These are phyloP conservation scores for Pestalotiopsis sp. DNA, from an alignment of 2,329 filamentous ascomycete genomes.

Conservation along the genomic window DNA sequence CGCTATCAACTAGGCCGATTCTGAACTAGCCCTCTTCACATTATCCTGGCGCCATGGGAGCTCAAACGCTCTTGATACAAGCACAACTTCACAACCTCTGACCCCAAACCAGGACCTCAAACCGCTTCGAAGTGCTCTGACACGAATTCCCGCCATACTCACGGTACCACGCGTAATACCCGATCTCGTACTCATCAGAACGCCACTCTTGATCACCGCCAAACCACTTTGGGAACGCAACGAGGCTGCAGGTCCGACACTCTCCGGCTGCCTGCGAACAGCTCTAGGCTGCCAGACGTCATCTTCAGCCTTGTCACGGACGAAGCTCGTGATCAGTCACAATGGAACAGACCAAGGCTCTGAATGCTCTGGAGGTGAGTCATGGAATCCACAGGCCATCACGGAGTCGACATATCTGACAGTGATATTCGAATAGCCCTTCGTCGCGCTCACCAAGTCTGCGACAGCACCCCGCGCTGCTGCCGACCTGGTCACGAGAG, in stretches of 20 bases:
- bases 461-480: conserved; percentile 83
- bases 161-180: not conserved
- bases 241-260: conserved; percentile 13
- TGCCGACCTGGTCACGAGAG: conserved; percentile 82
- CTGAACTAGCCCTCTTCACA: conserved; percentile 2
- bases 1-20: not conserved
- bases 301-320: conserved; percentile 5
- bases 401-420: not conserved
- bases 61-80: conserved; percentile 32
- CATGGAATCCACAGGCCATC: not conserved
- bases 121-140: conserved; percentile 14
- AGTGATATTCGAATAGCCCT: conserved; percentile 64
- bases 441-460: conserved; percentile 84
- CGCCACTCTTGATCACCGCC: not conserved
- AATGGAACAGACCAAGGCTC: conserved; percentile 76
- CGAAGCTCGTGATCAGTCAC: conserved; percentile 20
- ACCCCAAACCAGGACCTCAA: conserved; percentile 13
- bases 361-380: conserved; percentile 65
- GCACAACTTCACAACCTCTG: conserved; percentile 14
- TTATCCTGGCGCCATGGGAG: conserved; percentile 13
- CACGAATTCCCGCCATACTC: not conserved
- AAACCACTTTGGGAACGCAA: not conserved
- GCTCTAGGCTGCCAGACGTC: conserved; percentile 17
- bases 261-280: not conserved
- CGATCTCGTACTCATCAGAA: not conserved